Base-by-base conservation (phyloP, 2,329 filamentous ascomycete genomes). In the Aspergillus costaricaensis region DNA sequence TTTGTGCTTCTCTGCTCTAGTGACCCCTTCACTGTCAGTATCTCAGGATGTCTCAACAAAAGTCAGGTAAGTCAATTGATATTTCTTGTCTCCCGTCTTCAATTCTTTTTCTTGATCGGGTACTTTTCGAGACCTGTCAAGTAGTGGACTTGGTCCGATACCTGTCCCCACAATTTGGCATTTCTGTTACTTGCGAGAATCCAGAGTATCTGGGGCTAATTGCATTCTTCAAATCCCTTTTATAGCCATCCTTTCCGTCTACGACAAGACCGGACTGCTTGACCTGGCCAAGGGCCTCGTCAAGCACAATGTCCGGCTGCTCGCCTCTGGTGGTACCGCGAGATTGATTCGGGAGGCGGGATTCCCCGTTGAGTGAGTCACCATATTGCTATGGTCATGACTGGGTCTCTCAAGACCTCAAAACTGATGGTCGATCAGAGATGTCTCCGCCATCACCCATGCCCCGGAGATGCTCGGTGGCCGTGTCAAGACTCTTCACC, bases 321-420 rank as follows among this genome's bases (percentile, higher is more conserved):
- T 99, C 60, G 95, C 95, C 57, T 98, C 94, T 60, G 95, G 95
- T 62, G 95, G 95, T 70, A 99, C 95, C 51, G 90, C 95, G 67
- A 95, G 89, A 81, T 90, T 98, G 90, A 96, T 98, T 72, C 89
- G 95, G 74, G 95, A 99, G 77, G 95, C 92, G 70, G 92, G 92
- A 51, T 96, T 99, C 79, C 88, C 91, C 49, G 95, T 99, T 65
- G 93, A 98, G 90, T 96, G 85, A 80, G 89, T 80, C 43, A 23
- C 57, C 59, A 48, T 60, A 27, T 50, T 41, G 44, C 49, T 50
- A 38, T 57, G 49, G 56, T 23, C 54, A 55, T 55, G 32, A 59
- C 25, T 27, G 39, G 27, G 30, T 50, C 51, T 43, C 19, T 36
- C 17, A 27, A 21, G 23, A 56, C 48, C 63, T 25, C 23, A 43